A percentile compares a stretch with the other conserved stretches of the same genome.
Evolutionary conservation across 176 grass and related monocot genomes (phyloP).

Genomic region (Eremochloa ophiuroides): DNA sequence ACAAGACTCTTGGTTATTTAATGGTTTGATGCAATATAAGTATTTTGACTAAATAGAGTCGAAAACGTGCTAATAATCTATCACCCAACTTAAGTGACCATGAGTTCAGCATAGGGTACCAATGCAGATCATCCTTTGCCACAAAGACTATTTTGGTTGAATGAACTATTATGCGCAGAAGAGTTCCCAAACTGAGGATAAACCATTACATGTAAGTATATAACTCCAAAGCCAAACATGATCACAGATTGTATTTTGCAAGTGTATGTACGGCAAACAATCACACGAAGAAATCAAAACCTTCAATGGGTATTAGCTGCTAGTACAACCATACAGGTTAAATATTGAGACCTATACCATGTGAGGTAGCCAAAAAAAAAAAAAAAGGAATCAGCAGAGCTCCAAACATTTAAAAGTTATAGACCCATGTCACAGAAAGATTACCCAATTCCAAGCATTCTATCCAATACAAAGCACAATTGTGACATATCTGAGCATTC

Average conservation of each 20-base stretch:
- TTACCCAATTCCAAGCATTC: slow-evolving; percentile 58
- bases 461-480: slow-evolving; percentile 66
- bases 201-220: background rate
- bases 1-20: background rate
- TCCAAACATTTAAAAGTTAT: background rate
- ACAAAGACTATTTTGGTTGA: background rate
- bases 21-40: background rate
- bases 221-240: background rate
- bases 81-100: background rate
- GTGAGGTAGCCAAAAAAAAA: slow-evolving; percentile 10
- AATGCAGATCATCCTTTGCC: background rate
- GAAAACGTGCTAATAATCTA: background rate
- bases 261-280: slow-evolving; percentile 6
- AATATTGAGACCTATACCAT: background rate
- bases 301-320: background rate
- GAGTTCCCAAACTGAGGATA: background rate
- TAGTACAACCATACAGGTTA: slow-evolving; percentile 11
- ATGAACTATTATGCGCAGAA: background rate
- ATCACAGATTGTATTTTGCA: background rate
- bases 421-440: slow-evolving; percentile 7
- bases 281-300: background rate
- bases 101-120: background rate
- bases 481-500: slow-evolving; percentile 44
- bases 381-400: background rate
- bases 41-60: background rate